A percentile compares a stretch with the other conserved stretches of the same genome.
Conservation (phyloP, 352 stramenopile genomes). For the Globisporangium rhizosaccharum region DNA sequence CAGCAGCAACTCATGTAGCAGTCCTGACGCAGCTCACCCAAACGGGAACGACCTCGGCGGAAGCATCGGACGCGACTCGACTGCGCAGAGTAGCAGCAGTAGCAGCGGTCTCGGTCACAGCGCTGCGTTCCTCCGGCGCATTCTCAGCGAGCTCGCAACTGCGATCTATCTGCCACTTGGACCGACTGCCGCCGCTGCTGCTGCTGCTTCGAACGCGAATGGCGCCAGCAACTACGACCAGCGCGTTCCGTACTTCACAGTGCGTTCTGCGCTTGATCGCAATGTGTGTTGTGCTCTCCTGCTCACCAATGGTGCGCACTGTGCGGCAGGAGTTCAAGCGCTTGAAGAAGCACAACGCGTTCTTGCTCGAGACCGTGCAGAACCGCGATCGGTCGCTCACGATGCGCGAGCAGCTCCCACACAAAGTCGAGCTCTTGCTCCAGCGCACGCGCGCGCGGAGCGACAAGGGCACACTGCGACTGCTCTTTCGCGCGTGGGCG, state of each 20-base stretch:
- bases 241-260: constrained; percentile 56
- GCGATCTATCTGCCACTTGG: constrained; percentile 47
- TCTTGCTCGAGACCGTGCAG: constrained; percentile 42
- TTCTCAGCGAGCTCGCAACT: constrained; percentile 41
- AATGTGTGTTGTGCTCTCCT: background rate
- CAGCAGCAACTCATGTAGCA: constrained; percentile 4
- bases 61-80: background rate
- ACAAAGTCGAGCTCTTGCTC: constrained; percentile 40
- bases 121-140: constrained; percentile 37
- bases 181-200: constrained; percentile 1
- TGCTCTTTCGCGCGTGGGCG: constrained; percentile 52
- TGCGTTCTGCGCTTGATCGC: constrained; percentile 8
- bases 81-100: background rate
- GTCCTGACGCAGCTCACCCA: background rate
- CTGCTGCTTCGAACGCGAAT: constrained; percentile 7
- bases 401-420: constrained; percentile 34
- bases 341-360: constrained; percentile 38
- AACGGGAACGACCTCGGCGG: constrained; percentile 6
- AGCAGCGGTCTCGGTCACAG: constrained; percentile 23
- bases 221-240: constrained; percentile 19
- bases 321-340: constrained; percentile 51
- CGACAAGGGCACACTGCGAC: constrained; percentile 16
- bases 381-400: constrained; percentile 40
- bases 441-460: constrained; percentile 10
- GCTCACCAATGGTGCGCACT: background rate